Evolutionary conservation across 257 asterid genomes (phyloP).

Genomic region (Osmanthus fragrans): DNA sequence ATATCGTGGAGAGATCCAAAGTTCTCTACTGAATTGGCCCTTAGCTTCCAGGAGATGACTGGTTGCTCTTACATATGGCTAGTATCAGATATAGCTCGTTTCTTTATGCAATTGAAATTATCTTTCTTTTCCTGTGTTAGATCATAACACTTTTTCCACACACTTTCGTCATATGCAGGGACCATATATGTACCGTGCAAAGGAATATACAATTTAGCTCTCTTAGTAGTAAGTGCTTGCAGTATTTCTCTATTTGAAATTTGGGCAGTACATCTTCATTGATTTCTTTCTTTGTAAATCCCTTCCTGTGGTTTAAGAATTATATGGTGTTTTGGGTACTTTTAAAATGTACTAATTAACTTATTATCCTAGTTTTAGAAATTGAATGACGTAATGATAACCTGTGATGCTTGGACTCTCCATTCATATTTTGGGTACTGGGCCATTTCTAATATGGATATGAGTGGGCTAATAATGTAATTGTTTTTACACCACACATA

Average conservation of each 20-base stretch:
- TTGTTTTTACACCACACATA: too few relatives aligned
- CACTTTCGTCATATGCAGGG: slow-evolving; percentile 56
- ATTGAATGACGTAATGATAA: neutral
- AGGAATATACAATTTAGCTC: slow-evolving; percentile 77
- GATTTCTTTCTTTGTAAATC: neutral
- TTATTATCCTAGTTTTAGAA: neutral
- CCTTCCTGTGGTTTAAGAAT: neutral
- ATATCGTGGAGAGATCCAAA: slow-evolving; percentile 99
- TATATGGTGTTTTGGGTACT: neutral
- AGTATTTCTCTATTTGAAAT: neutral
- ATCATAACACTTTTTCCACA: neutral
- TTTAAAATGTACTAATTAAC: neutral
- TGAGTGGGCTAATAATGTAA: too few relatives aligned
- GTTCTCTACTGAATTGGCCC: slow-evolving; percentile 88
- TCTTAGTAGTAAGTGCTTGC: slow-evolving; percentile 68
- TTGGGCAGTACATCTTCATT: neutral
- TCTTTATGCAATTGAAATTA: neutral
- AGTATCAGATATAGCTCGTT: slow-evolving; percentile 39
- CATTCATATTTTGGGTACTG: too few relatives aligned
- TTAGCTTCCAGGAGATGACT: slow-evolving; percentile 94
- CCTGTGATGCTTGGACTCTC: too few relatives aligned
- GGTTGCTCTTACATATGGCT: slow-evolving; percentile 97
- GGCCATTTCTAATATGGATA: too few relatives aligned
- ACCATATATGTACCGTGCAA: slow-evolving; percentile 80
- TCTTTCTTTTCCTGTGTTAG: slow-evolving; percentile 2